Percentiles rank a stretch among this genome's conserved stretches.
These are phyloP conservation scores for Candolleomyces eurysporus DNA, from an alignment of 768 basidiomycete genomes.

Conservation along the genomic window DNA sequence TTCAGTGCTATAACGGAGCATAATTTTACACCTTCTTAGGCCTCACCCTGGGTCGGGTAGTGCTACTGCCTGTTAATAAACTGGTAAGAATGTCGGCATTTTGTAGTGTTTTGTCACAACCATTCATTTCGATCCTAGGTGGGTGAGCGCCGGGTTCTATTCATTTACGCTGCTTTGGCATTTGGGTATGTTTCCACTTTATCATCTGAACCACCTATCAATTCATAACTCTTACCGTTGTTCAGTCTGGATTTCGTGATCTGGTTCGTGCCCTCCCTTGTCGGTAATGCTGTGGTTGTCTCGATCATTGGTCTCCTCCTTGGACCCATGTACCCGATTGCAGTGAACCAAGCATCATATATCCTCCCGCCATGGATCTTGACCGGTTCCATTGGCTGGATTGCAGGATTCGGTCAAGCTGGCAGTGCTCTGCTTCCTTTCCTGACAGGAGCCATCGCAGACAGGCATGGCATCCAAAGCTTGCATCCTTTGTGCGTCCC, in stretches of 20 bases:
- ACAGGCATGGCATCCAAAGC: constrained; percentile 56
- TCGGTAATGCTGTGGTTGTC: constrained; percentile 64
- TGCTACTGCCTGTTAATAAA: constrained; percentile 54
- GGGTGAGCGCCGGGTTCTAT: constrained; percentile 53
- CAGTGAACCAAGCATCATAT: constrained; percentile 67
- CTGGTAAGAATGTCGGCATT: constrained; percentile 23
- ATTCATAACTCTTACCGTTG: background rate
- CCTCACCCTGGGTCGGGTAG: constrained; percentile 54
- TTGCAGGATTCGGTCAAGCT: constrained; percentile 66
- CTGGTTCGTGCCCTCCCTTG: constrained; percentile 67
- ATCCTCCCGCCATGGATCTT: constrained; percentile 73
- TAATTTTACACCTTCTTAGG: constrained; percentile 30
- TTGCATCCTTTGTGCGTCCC: constrained; percentile 60
- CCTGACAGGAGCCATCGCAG: constrained; percentile 66
- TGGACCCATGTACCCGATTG: constrained; percentile 73
- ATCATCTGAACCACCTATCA: background rate
- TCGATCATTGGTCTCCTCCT: constrained; percentile 67
- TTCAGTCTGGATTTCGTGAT: constrained; percentile 60
- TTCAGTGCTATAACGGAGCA: too few species aligned
- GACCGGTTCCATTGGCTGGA: constrained; percentile 65
- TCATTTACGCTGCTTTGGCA: constrained; percentile 48
- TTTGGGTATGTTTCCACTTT: constrained; percentile 36
- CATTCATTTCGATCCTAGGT: constrained; percentile 29
- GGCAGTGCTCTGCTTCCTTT: constrained; percentile 74
- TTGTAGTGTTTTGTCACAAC: constrained; percentile 10